Percentiles rank a stretch among this genome's conserved stretches.
These are phyloP conservation scores for Triangularia setosa DNA, from an alignment of 2,329 filamentous ascomycete genomes.

Conservation along the genomic window DNA sequence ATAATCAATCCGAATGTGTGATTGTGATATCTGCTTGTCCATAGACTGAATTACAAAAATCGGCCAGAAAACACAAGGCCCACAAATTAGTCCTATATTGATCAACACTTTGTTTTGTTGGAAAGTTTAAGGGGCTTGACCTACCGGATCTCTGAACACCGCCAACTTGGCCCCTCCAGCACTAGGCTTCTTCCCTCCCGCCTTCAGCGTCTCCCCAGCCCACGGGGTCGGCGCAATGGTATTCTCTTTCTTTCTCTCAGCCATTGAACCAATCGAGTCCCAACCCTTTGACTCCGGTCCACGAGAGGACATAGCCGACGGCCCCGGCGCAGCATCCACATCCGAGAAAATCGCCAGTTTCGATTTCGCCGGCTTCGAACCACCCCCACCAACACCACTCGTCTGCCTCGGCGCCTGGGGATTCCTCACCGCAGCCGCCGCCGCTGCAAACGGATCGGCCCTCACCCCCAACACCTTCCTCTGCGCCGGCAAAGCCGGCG, in stretches of 20 bases:
- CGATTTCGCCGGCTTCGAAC: slow-evolving; percentile 61
- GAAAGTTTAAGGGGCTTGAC: slow-evolving; percentile 35
- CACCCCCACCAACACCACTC: slow-evolving; percentile 43
- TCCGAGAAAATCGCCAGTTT: slow-evolving; percentile 95
- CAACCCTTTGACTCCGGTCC: slow-evolving; percentile 66
- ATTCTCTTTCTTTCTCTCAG: slow-evolving; percentile 93
- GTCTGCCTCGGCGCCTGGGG: slow-evolving; percentile 61
- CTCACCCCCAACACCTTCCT: slow-evolving; percentile 83
- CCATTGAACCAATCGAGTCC: slow-evolving; percentile 85
- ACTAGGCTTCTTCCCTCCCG: slow-evolving; percentile 67
- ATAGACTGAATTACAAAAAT: slow-evolving; percentile 51
- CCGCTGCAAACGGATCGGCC: slow-evolving; percentile 71
- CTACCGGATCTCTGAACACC: slow-evolving; percentile 95
- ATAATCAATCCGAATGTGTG: slow-evolving; percentile 65
- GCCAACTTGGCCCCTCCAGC: slow-evolving; percentile 74
- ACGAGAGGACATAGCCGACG: slow-evolving; percentile 52
- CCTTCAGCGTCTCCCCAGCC: slow-evolving; percentile 87
- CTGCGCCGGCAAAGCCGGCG: slow-evolving; percentile 79
- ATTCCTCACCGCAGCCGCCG: slow-evolving; percentile 48
- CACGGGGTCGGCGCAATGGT: slow-evolving; percentile 79
- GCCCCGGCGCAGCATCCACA: slow-evolving; percentile 51
- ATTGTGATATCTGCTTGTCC: slow-evolving; percentile 56
- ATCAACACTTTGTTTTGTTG: slow-evolving; percentile 65
- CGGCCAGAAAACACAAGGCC: slow-evolving; percentile 26
- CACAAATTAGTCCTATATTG: slow-evolving; percentile 87